Evolutionary conservation across 2,329 filamentous ascomycete species (phyloP).

Genomic region (Myotisia sp.): DNA sequence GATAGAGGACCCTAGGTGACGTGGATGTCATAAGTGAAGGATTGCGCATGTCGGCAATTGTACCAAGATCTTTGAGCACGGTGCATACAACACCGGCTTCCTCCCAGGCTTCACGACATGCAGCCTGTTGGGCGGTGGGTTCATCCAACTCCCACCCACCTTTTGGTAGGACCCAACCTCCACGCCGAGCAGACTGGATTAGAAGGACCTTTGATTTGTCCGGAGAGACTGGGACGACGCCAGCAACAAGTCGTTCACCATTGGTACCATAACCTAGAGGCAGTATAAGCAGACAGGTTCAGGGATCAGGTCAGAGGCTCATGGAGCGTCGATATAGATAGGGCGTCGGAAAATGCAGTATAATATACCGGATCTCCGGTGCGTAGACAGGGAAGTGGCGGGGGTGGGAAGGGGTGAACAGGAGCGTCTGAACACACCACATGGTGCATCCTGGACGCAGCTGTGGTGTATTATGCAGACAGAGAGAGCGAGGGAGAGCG

Average conservation of each 20-base stretch:
- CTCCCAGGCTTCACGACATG: constrained; percentile 88
- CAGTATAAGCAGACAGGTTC: too few relatives aligned
- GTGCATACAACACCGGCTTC: constrained; percentile 84
- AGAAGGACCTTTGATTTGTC: constrained; percentile 82
- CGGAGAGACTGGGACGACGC: constrained; percentile 73
- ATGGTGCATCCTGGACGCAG: too few relatives aligned
- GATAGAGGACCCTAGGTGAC: constrained; percentile 51
- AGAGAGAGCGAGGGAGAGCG: neutral
- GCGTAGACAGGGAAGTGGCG: neutral
- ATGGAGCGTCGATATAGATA: too few relatives aligned
- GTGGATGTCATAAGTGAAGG: constrained; percentile 37
- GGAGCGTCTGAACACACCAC: too few relatives aligned
- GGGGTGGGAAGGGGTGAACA: neutral
- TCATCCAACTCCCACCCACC: constrained; percentile 97
- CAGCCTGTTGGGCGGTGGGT: constrained; percentile 68
- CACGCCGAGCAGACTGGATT: constrained; percentile 80
- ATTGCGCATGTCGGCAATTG: constrained; percentile 66
- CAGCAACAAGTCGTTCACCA: constrained; percentile 88
- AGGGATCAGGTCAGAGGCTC: too few relatives aligned
- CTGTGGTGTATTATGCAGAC: too few relatives aligned
- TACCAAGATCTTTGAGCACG: constrained; percentile 71
- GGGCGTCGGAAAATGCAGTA: too few relatives aligned
- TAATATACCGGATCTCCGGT: too few relatives aligned
- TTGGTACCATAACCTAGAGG: constrained; percentile 84
- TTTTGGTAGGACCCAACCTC: constrained; percentile 93